These are phyloP conservation scores for Penicillium sp. DNA, from an alignment of 2,329 filamentous ascomycete genomes.

Conservation along the genomic window DNA sequence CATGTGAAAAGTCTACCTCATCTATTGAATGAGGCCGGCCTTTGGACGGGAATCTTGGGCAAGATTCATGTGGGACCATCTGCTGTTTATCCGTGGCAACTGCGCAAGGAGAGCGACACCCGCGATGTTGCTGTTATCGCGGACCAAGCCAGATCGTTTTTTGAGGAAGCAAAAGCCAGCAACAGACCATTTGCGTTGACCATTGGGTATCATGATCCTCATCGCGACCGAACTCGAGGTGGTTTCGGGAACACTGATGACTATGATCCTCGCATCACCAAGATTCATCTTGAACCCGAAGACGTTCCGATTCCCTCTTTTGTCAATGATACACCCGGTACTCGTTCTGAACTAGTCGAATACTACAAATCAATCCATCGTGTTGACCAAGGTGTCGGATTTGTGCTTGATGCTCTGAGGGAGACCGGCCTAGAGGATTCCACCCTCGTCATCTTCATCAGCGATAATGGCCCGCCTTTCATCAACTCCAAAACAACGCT, in stretches of 20 bases:
- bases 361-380: constrained; percentile 40
- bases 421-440: constrained; percentile 20
- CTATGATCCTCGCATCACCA: constrained; percentile 22
- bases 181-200: too few species aligned
- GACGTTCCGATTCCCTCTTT: constrained; percentile 40
- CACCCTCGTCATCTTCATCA: constrained; percentile 42
- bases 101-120: constrained; percentile 35
- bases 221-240: constrained; percentile 36
- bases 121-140: constrained; percentile 40
- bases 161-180: too few species aligned
- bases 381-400: constrained; percentile 37
- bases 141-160: constrained; percentile 31
- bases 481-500: constrained; percentile 47
- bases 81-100: constrained; percentile 38
- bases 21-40: constrained; percentile 35
- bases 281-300: too few species aligned
- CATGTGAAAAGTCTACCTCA: constrained; percentile 38
- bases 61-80: constrained; percentile 44
- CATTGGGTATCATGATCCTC: constrained; percentile 42
- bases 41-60: constrained; percentile 42
- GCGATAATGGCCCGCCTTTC: constrained; percentile 45
- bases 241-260: constrained; percentile 40
- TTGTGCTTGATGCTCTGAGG: constrained; percentile 33
- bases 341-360: constrained; percentile 37
- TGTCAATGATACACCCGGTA: constrained; percentile 35